These are phyloP conservation scores for Incumbomyces delicatus DNA, from an alignment of 2,329 filamentous ascomycete genomes.

Conservation along the genomic window DNA sequence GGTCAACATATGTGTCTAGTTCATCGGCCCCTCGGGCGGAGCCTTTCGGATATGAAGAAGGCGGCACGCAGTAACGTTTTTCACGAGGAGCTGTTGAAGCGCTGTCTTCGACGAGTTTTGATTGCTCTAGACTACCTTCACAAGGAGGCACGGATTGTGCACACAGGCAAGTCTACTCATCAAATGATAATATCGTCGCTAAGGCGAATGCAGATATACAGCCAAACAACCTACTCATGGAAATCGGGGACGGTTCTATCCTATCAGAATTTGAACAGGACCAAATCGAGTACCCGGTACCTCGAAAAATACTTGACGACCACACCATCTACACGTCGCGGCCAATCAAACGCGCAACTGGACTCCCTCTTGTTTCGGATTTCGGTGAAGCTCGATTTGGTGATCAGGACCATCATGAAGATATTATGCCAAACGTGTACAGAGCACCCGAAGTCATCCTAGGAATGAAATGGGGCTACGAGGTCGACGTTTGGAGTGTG, in stretches of 20 bases:
- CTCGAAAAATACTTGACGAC: slow-evolving; percentile 23
- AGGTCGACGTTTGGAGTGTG: slow-evolving; percentile 26
- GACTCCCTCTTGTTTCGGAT: slow-evolving; percentile 23
- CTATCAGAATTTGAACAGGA: slow-evolving; percentile 20
- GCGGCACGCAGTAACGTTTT: no score
- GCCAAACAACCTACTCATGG: background rate
- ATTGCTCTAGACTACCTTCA: slow-evolving; percentile 24
- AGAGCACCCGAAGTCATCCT: slow-evolving; percentile 25
- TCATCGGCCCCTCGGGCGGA: slow-evolving; percentile 20
- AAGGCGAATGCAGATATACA: background rate
- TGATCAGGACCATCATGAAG: slow-evolving; percentile 16
- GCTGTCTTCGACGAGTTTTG: no score
- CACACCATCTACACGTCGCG: slow-evolving; percentile 23
- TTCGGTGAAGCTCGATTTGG: slow-evolving; percentile 22
- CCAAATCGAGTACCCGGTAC: slow-evolving; percentile 7
- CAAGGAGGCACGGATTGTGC: slow-evolving; percentile 11
- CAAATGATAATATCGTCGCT: no score
- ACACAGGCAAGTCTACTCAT: no score
- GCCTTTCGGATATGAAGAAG: slow-evolving; percentile 9
- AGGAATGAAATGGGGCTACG: slow-evolving; percentile 23
- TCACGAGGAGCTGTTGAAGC: background rate
- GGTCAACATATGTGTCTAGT: slow-evolving; percentile 29
- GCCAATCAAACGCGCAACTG: slow-evolving; percentile 5
- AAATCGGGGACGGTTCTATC: slow-evolving; percentile 20
- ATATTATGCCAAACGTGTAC: slow-evolving; percentile 23